These are phyloP conservation scores for Fusarium illudens DNA, from an alignment of 2,329 filamentous ascomycete species.

Conservation along the genomic window DNA sequence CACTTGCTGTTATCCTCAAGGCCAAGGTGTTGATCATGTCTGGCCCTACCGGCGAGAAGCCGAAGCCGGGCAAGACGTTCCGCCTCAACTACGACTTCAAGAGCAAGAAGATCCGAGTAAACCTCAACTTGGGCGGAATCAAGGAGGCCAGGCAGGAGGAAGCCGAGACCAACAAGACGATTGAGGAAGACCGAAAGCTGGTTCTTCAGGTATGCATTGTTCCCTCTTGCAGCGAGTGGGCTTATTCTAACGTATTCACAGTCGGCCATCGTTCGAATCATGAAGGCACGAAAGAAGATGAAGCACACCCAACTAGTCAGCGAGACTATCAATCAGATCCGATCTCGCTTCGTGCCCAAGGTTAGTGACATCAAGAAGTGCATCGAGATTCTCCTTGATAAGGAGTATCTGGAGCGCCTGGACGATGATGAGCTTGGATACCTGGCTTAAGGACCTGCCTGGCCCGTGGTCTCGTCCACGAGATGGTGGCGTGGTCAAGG, in stretches of 20 bases:
- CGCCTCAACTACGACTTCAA: slow-evolving; percentile 94
- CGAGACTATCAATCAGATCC: slow-evolving; percentile 96
- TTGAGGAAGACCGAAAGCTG: slow-evolving; percentile 96
- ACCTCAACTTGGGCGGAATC: slow-evolving; percentile 93
- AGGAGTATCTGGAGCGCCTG: slow-evolving; percentile 96
- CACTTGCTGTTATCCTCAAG: slow-evolving; percentile 86
- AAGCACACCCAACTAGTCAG: slow-evolving; percentile 94
- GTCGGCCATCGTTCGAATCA: slow-evolving; percentile 99
- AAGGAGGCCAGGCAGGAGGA: slow-evolving; percentile 96
- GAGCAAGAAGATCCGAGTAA: slow-evolving; percentile 97
- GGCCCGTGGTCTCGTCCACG: background rate
- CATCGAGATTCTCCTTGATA: slow-evolving; percentile 97
- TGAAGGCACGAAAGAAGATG: slow-evolving; percentile 99
- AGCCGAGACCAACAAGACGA: slow-evolving; percentile 98
- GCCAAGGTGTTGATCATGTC: slow-evolving; percentile 84
- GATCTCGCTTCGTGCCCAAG: slow-evolving; percentile 90
- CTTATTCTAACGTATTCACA: slow-evolving; percentile 52
- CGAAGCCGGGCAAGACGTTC: slow-evolving; percentile 80
- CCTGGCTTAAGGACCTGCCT: slow-evolving; percentile 85
- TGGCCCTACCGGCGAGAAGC: slow-evolving; percentile 74
- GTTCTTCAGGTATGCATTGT: slow-evolving; percentile 84
- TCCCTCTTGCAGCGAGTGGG: background rate
- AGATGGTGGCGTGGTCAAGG: background rate
- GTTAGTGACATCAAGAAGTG: slow-evolving; percentile 98
- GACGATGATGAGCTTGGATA: slow-evolving; percentile 96